Conservation (phyloP, 495 filamentous ascomycete species). For the Annulohypoxylon nitens region DNA sequence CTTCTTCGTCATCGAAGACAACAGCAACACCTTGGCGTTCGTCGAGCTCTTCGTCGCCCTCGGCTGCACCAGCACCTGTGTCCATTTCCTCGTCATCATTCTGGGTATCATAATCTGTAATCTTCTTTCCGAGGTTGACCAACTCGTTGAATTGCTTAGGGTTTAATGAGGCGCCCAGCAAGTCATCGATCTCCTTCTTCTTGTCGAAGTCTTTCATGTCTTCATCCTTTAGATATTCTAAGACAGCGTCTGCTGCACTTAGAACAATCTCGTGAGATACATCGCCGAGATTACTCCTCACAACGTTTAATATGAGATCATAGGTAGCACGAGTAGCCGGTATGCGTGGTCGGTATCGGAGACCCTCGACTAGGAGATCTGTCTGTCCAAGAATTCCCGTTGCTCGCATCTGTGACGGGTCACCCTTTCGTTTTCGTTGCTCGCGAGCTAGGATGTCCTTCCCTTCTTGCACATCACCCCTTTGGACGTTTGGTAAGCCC, state of each 20-base stretch:
- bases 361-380: conserved; percentile 88
- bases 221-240: conserved; percentile 95
- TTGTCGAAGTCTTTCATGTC: conserved; percentile 98
- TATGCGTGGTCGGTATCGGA: conserved; percentile 87
- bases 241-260: conserved; percentile 93
- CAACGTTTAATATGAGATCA: conserved; percentile 92
- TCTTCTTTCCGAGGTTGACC: conserved; percentile 97
- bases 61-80: conserved; percentile 70
- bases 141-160: conserved; percentile 97
- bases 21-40: conserved; percentile 97
- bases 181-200: conserved; percentile 96
- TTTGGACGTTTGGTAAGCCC: conserved; percentile 75
- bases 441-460: conserved; percentile 88
- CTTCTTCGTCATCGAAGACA: conserved; percentile 93
- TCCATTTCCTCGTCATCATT: conserved; percentile 95
- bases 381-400: conserved; percentile 86
- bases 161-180: conserved; percentile 83
- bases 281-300: conserved; percentile 89
- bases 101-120: conserved; percentile 97
- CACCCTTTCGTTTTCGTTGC: conserved; percentile 87
- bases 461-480: conserved; percentile 84
- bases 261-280: conserved; percentile 91
- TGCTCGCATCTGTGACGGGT: conserved; percentile 77
- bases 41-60: conserved; percentile 77
- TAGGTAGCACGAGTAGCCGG: conserved; percentile 94